Conservation (phyloP, 805 yeast genomes). For the Lachancea sp. region DNA sequence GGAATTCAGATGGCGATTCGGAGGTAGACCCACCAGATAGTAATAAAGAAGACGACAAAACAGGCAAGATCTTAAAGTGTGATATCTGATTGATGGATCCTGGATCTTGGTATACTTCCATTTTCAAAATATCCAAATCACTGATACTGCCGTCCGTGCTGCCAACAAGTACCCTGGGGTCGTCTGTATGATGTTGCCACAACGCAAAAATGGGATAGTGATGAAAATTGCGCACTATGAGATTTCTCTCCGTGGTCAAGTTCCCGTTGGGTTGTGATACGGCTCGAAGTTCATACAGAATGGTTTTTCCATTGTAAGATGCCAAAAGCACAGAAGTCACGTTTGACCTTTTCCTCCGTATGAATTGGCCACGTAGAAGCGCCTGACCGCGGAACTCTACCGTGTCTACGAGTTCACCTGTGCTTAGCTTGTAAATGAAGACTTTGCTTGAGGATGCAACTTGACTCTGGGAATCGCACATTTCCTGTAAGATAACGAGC, state of each 20-base stretch:
- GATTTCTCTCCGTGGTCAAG: constrained; percentile 16
- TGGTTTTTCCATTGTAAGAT: constrained; percentile 21
- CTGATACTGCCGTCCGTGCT: constrained; percentile 19
- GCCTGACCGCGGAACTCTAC: constrained; percentile 21
- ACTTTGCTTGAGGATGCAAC: constrained; percentile 11
- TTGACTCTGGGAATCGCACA: constrained; percentile 2
- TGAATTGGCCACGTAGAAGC: constrained; percentile 14
- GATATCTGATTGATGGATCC: constrained; percentile 3
- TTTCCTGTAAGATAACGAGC: constrained; percentile 11
- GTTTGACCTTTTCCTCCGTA: constrained; percentile 14
- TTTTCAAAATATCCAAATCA: constrained; percentile 19
- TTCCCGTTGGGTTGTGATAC: neutral
- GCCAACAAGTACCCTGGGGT: constrained; percentile 17
- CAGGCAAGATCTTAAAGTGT: constrained; percentile 13
- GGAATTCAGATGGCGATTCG: constrained; percentile 3
- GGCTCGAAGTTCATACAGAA: constrained; percentile 20
- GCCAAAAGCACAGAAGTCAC: constrained; percentile 18
- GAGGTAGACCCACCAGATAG: constrained; percentile 1
- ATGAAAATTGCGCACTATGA: constrained; percentile 18
- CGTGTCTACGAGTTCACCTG: constrained; percentile 18
- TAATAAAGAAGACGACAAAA: constrained; percentile 14
- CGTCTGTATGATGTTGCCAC: constrained; percentile 13
- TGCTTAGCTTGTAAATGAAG: constrained; percentile 13
- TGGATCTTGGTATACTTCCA: constrained; percentile 15
- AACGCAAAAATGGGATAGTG: constrained; percentile 17